Conservation (phyloP, 1,139 yeast genomes). For the Pichia sp. region DNA sequence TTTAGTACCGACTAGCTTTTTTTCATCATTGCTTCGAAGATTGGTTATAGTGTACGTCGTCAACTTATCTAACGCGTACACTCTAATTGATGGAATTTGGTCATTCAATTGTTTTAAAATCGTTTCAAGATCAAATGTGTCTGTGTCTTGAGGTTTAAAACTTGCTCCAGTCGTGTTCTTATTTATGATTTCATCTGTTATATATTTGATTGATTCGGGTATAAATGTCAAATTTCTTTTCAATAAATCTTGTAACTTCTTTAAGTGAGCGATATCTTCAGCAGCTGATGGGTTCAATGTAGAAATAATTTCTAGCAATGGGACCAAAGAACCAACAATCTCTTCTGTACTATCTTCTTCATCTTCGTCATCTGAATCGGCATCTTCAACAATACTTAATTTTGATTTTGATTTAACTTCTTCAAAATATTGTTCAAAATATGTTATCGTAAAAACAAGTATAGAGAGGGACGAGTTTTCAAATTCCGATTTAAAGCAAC, state of each 20-base stretch:
- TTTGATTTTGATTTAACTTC: background rate
- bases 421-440: slow-evolving; percentile 7
- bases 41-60: slow-evolving; percentile 46
- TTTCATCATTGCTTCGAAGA: slow-evolving; percentile 34
- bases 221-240: background rate
- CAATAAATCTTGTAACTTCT: slow-evolving; percentile 7
- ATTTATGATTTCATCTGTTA: slow-evolving; percentile 2
- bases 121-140: slow-evolving; percentile 29
- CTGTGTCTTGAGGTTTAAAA: background rate
- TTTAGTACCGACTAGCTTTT: slow-evolving; percentile 39
- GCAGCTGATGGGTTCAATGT: background rate
- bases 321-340: slow-evolving; percentile 21
- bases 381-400: slow-evolving; percentile 8
- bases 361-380: slow-evolving; percentile 35
- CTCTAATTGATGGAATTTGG: slow-evolving; percentile 76
- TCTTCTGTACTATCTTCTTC: slow-evolving; percentile 29
- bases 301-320: slow-evolving; percentile 12
- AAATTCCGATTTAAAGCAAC: slow-evolving; percentile 52
- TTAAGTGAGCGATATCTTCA: slow-evolving; percentile 10
- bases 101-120: slow-evolving; percentile 70
- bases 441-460: slow-evolving; percentile 9
- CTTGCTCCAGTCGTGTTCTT: background rate
- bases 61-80: slow-evolving; percentile 71
- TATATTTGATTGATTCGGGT: slow-evolving; percentile 6
- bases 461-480: slow-evolving; percentile 46